phyloP scores from a whole-genome alignment of 371 early-diverging fungal species.

The Apophysomyces elegans region DNA sequence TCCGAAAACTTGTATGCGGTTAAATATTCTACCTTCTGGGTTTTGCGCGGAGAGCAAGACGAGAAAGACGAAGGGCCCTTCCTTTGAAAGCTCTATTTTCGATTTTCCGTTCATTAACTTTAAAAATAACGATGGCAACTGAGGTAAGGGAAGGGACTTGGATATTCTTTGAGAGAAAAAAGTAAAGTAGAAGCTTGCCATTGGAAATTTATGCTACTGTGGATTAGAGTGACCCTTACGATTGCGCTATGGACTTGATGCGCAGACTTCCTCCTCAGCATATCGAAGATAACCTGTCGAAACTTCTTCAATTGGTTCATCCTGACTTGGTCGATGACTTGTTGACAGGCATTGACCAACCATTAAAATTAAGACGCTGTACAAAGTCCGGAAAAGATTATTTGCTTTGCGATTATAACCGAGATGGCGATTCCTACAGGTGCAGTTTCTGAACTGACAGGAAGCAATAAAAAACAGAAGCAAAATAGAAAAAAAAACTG shows the following conservation, averaged over 20 bases:
- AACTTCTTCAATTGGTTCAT: conserved; percentile 76
- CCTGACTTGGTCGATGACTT: conserved; percentile 93
- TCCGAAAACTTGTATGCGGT: neutral
- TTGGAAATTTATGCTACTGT: too few relatives aligned
- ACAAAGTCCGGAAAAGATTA: conserved; percentile 79
- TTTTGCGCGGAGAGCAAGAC: neutral
- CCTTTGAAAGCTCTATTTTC: neutral
- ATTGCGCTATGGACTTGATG: conserved; percentile 96
- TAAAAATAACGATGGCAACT: neutral
- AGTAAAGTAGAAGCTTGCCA: too few relatives aligned
- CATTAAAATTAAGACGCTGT: conserved; percentile 83
- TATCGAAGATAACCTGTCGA: conserved; percentile 85
- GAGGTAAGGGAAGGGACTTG: neutral
- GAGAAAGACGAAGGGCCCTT: neutral
- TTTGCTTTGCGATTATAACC: conserved; percentile 93
- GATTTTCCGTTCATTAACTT: conserved; percentile 2
- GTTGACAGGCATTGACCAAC: conserved; percentile 91
- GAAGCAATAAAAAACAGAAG: neutral
- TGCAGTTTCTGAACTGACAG: conserved; percentile 21
- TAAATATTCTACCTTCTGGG: conserved; percentile 6
- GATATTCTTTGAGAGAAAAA: conserved; percentile 12
- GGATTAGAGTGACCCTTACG: conserved; percentile 62
- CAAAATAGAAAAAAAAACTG: neutral
- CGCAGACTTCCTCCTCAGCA: conserved; percentile 95
- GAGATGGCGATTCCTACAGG: conserved; percentile 95